Evolutionary conservation across 768 basidiomycete species (phyloP), one percentile per base, ranked within the genome.

Genomic region (Astraeus odoratus): DNA sequence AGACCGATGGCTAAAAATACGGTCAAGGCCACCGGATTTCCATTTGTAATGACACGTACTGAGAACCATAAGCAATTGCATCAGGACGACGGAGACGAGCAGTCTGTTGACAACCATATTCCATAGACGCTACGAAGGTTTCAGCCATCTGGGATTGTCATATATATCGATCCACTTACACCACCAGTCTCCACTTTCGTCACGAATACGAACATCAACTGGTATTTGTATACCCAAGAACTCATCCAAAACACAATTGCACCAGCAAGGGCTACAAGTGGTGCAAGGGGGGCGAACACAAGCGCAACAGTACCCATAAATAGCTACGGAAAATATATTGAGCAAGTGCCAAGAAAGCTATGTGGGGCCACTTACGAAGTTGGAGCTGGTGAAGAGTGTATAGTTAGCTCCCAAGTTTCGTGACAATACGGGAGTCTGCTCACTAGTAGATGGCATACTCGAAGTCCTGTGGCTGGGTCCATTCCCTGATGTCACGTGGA

Each of bases 291-390:
- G 0, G 95, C 92, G 57, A 98, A 98, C 15, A 96, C 83, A 39
- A 99, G 66, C 0, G 83, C 94, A 38, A 99, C 90, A n/a, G 88
- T 77, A n/a, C 71, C 86, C 83, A 92, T 89, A 67, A 93, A 91
- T 31, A 91, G 67, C 81, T 85, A 16, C 22, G 9, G 36, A 60
- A 19, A 56, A 51, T n/a, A 31, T 8, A 10, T 6, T 8, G 18
- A 19, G 42, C 39, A 19, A 42, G 16, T 5, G 27, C 0, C 39
- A 3, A 31, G 2, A 37, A 34, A 9, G 13, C 22, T 43, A 23
- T 48, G 16, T 41, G 12, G 12, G 26, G 20, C 18, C 39, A 68
- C 75, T 48, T 56, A 80, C 78, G 42, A 77, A 68, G 53, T 83
- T 81, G 16, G 79, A 76, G 58, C 76, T 76, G 48, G 22, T 41